Evolutionary conservation across 805 yeast genomes (phyloP), one percentile per base, ranked within the genome.

Genomic region (Hanseniaspora hatyaiensis): DNA sequence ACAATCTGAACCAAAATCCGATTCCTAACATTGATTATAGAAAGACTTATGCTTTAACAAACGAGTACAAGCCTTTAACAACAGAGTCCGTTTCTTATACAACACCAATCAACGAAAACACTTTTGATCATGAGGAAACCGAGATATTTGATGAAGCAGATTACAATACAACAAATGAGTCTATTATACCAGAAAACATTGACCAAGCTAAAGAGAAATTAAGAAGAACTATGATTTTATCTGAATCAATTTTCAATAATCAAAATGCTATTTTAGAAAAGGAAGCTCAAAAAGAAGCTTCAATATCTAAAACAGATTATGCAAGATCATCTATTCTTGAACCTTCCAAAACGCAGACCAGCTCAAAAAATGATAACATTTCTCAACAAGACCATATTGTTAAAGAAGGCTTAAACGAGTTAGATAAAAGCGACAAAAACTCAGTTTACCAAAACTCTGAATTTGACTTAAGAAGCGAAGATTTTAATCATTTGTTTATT

Each of bases 401-500:
- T 29, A 24, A 32, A 29, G 31, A 24, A n/a, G 38, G n/a, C n/a
- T n/a, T n/a, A n/a, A n/a, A n/a, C n/a, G n/a, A n/a, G n/a, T n/a
- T n/a, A n/a, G n/a, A n/a, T n/a, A n/a, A n/a, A n/a, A n/a, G n/a
- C n/a, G n/a, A n/a, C n/a, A n/a, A n/a, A n/a, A n/a, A n/a, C n/a
- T n/a, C 53, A 15, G 50, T 42, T 19, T 37, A 41, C 50, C 45
- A 55, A 40, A 52, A 53, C 49, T 50, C 56, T 3, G 57, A 55
- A 22, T 39, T 57, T 18, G 49, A 50, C 13, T 44, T 56, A 12
- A 56, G 54, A 23, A 69, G 67, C 11, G 70, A 68, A n/a, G 74
- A 73, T 51, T 65, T 72, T 49, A 70, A 78, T 0, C 67, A 74
- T 12, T 58, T 78, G 19, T 79, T 78, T 53, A 69, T 78, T 2